Evolutionary conservation across 805 yeast genomes (phyloP).

Genomic region (Nakazawaea anatomiae): DNA sequence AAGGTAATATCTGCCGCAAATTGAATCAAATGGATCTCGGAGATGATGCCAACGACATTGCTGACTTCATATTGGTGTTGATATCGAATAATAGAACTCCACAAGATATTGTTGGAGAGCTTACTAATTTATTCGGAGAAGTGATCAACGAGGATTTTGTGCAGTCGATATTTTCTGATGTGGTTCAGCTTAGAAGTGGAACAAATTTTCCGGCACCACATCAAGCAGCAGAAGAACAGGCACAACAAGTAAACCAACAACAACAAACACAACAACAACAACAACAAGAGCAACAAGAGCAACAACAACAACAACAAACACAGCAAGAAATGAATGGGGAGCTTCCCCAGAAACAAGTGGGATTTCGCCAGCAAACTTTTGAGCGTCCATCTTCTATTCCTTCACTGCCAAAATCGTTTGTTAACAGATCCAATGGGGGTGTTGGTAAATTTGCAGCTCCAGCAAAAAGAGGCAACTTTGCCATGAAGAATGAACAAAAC

Average conservation of each 20-base stretch:
- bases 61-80: slow-evolving; percentile 68
- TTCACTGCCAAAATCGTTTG: slow-evolving; percentile 18
- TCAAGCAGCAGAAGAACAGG: slow-evolving; percentile 12
- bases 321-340: slow-evolving; percentile 14
- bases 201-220: slow-evolving; percentile 20
- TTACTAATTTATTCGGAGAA: slow-evolving; percentile 54
- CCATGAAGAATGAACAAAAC: slow-evolving; percentile 32
- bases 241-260: slow-evolving; percentile 9
- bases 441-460: slow-evolving; percentile 18
- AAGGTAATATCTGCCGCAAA: slow-evolving; percentile 35
- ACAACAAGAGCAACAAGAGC: slow-evolving; percentile 8
- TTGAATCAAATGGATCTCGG: slow-evolving; percentile 33
- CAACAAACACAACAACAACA: slow-evolving; percentile 12
- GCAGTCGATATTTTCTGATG: slow-evolving; percentile 50
- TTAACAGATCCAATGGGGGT: slow-evolving; percentile 17
- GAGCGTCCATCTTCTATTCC: slow-evolving; percentile 12
- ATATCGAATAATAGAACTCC: slow-evolving; percentile 64
- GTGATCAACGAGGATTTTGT: slow-evolving; percentile 55
- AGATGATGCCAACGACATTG: slow-evolving; percentile 55
- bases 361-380: slow-evolving; percentile 1
- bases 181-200: slow-evolving; percentile 35
- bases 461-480: slow-evolving; percentile 20
- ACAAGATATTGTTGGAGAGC: slow-evolving; percentile 53
- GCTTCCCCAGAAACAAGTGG: slow-evolving; percentile 14
- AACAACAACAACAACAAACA: slow-evolving; percentile 10